Evolutionary conservation across 2,329 filamentous ascomycete genomes (phyloP).

Genomic region (Aureobasidium melanogenum): DNA sequence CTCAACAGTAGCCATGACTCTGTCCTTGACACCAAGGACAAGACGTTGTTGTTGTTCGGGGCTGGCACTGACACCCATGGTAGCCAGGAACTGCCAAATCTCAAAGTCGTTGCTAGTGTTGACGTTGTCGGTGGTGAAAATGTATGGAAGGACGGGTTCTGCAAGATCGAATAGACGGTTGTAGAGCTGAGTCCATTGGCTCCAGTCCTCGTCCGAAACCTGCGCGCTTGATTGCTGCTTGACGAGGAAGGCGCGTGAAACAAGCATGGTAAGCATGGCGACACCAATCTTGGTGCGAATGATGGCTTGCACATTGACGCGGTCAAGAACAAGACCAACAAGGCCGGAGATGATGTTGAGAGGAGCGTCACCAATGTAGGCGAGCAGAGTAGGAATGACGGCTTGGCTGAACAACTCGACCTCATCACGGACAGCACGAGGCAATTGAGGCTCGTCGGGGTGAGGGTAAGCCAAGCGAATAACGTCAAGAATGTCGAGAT

Average conservation of each 20-base stretch:
- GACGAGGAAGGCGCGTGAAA: slow-evolving; percentile 86
- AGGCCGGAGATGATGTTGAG: slow-evolving; percentile 87
- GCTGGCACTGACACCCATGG: slow-evolving; percentile 85
- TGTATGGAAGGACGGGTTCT: slow-evolving; percentile 71
- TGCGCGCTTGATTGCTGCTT: slow-evolving; percentile 66
- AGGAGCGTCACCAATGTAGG: slow-evolving; percentile 82
- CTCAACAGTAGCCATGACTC: slow-evolving; percentile 88
- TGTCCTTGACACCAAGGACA: slow-evolving; percentile 92
- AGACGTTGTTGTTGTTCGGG: slow-evolving; percentile 92
- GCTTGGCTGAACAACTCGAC: slow-evolving; percentile 82
- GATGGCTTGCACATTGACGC: slow-evolving; percentile 75
- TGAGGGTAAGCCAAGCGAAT: slow-evolving; percentile 67
- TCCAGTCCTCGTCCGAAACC: slow-evolving; percentile 63
- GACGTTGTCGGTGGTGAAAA: slow-evolving; percentile 88
- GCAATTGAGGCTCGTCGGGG: slow-evolving; percentile 63
- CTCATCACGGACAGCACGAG: slow-evolving; percentile 73
- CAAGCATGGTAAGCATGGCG: slow-evolving; percentile 83
- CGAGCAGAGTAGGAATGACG: slow-evolving; percentile 83
- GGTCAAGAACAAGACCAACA: slow-evolving; percentile 71
- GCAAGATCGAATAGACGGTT: slow-evolving; percentile 79
- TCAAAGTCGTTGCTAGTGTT: slow-evolving; percentile 74
- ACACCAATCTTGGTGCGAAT: slow-evolving; percentile 81
- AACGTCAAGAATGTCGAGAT: slow-evolving; percentile 86
- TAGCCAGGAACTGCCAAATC: slow-evolving; percentile 95
- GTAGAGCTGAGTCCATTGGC: slow-evolving; percentile 76